Base-by-base conservation (phyloP, 2,329 filamentous ascomycete species). In the Aspergillus pseudoviridinutans region DNA sequence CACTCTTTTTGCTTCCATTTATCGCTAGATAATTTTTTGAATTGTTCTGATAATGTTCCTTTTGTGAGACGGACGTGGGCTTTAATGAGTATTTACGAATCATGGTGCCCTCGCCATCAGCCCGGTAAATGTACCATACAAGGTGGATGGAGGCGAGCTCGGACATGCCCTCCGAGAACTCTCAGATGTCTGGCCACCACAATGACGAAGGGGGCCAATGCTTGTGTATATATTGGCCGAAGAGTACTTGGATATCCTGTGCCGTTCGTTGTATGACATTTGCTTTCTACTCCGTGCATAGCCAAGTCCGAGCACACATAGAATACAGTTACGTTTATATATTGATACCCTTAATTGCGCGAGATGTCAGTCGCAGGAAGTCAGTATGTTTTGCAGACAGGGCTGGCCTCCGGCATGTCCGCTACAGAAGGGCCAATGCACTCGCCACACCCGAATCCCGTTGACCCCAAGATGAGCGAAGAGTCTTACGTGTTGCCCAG, bases 311-410 rank as follows among this genome's bases (percentile, higher is more conserved):
- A 14, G 25, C 35, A 4, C 29, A 24, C 12, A 32, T 54, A 29
- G 52, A 24, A 38, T 28, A 20, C 22, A 35, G 29, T 32, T 42
- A 25, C 25, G 22, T 44, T 28, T 17, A 10, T 41, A 54, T 5
- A n/a, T 12, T 35, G 17, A 42, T 10, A 42, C 22, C 20, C 17
- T 24, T 12, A 27, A 35, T 24, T 25, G 42, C 49, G 4, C 35
- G 49, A 20, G 17, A 64, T 64, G 61, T 58, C 60, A 24, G 56
- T 56, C 4, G 54, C 60, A 47, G 62, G 64, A 53, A 61, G 62
- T 8, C 64, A 68, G 53, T 64, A 65, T 49, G 61, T 64, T 50
- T 57, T 68, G 38, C 66, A 69, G 56, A 53, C 53, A 32, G 62
- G 64, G 10, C 58, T 66, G 20, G 58, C 62, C 51, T 44, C 58